Evolutionary conservation across 345 rosid genomes (phyloP).

Genomic region (Eutrema heterophyllum): DNA sequence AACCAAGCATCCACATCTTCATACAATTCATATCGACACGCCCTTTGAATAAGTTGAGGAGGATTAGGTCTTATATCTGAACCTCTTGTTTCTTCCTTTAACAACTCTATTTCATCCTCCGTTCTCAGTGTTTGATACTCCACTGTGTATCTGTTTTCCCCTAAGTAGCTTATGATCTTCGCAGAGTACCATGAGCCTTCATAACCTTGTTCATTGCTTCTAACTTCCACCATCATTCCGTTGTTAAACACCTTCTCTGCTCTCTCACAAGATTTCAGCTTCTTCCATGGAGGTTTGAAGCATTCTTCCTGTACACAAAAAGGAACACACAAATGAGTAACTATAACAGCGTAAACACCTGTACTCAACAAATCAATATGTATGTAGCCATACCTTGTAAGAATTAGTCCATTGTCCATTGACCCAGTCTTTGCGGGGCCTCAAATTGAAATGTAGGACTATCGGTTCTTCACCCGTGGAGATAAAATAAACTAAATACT

Average conservation of each 20-base stretch:
- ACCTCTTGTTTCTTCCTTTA: slow-evolving; percentile 36
- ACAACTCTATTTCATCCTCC: slow-evolving; percentile 33
- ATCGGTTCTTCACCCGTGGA: slow-evolving; percentile 28
- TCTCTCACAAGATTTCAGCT: background rate
- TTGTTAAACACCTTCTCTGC: background rate
- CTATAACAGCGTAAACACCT: too few relatives aligned
- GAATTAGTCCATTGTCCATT: slow-evolving; percentile 43
- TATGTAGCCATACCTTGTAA: background rate
- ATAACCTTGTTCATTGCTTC: slow-evolving; percentile 50
- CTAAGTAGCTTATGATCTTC: slow-evolving; percentile 32
- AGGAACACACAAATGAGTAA: too few relatives aligned
- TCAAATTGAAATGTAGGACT: slow-evolving; percentile 34
- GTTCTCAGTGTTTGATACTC: slow-evolving; percentile 46
- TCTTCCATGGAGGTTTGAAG: background rate
- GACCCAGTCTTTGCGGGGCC: slow-evolving; percentile 49
- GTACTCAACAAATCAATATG: too few relatives aligned
- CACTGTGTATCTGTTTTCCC: slow-evolving; percentile 38
- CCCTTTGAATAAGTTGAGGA: slow-evolving; percentile 24
- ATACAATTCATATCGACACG: background rate
- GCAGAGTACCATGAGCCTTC: slow-evolving; percentile 62
- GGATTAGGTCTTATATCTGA: slow-evolving; percentile 41
- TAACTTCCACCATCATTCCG: slow-evolving; percentile 22
- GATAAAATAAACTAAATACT: slow-evolving; percentile 39
- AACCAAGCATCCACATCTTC: slow-evolving; percentile 46
- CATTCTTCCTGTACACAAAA: too few relatives aligned